Conservation (phyloP, 1,139 yeast species). For the Maudiozyma humilis region DNA sequence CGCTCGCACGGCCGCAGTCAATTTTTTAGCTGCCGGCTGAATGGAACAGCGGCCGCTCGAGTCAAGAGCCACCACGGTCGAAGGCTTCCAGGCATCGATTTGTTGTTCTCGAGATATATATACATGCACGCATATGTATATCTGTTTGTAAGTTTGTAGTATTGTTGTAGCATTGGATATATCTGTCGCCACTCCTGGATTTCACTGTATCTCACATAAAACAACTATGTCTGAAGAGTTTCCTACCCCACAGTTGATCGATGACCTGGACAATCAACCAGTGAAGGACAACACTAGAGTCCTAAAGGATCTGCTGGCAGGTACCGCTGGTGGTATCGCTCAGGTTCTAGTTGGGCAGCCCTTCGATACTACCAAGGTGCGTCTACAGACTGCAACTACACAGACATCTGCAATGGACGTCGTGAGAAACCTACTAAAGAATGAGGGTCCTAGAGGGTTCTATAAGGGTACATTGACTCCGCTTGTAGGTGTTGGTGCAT, state of each 20-base stretch:
- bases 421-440: slow-evolving; percentile 53
- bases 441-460: slow-evolving; percentile 75
- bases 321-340: slow-evolving; percentile 89
- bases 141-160: no score
- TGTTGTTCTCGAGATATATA: background rate
- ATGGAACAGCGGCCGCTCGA: background rate
- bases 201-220: no score
- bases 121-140: no score
- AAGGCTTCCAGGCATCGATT: background rate
- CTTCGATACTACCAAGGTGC: slow-evolving; percentile 86
- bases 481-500: slow-evolving; percentile 86
- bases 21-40: background rate
- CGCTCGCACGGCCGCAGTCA: no score
- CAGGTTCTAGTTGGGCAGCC: slow-evolving; percentile 97
- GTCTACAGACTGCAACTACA: slow-evolving; percentile 76
- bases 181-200: no score
- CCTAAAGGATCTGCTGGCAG: slow-evolving; percentile 74
- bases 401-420: slow-evolving; percentile 69
- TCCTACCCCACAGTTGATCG: slow-evolving; percentile 28
- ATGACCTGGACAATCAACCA: slow-evolving; percentile 22
- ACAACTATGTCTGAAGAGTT: slow-evolving; percentile 29
- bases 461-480: slow-evolving; percentile 88
- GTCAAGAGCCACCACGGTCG: no score
- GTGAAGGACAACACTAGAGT: slow-evolving; percentile 39
- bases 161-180: no score